Conservation (phyloP, 495 filamentous ascomycete genomes). For the Bacidia rubella region DNA sequence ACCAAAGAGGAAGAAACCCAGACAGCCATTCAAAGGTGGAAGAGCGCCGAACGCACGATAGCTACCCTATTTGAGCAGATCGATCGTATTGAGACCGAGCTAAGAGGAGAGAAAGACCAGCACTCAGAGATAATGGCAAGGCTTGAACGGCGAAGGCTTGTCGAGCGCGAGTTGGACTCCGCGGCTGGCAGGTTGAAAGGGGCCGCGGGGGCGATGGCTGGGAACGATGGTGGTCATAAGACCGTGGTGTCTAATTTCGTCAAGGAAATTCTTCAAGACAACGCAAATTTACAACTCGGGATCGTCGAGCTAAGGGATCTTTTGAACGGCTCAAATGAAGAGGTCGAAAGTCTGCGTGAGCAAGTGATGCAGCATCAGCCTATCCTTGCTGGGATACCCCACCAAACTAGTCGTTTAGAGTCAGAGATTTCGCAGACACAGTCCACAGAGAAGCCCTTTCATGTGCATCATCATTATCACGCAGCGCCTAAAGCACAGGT, state of each 20-base stretch:
- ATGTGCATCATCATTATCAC: slow-evolving; percentile 90
- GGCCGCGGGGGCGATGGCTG: slow-evolving; percentile 51
- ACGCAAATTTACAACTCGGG: slow-evolving; percentile 79
- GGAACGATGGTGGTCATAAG: slow-evolving; percentile 42
- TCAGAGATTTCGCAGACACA: slow-evolving; percentile 53
- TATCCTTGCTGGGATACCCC: slow-evolving; percentile 23
- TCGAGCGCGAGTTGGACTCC: slow-evolving; percentile 63
- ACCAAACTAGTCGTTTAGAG: slow-evolving; percentile 38
- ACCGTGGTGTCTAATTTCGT: slow-evolving; percentile 84
- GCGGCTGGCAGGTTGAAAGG: slow-evolving; percentile 61
- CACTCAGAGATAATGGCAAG: slow-evolving; percentile 69
- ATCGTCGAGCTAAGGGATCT: slow-evolving; percentile 85
- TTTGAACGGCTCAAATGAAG: slow-evolving; percentile 84
- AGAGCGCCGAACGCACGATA: slow-evolving; percentile 62
- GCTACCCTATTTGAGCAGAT: slow-evolving; percentile 69
- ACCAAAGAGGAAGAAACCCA: slow-evolving; percentile 56
- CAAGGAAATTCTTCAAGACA: slow-evolving; percentile 88
- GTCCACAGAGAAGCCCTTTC: slow-evolving; percentile 48
- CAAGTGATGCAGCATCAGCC: slow-evolving; percentile 74
- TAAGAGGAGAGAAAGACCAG: slow-evolving; percentile 65
- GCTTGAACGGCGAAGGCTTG: slow-evolving; percentile 60
- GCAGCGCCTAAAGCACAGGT: slow-evolving; percentile 35
- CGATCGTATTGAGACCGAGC: slow-evolving; percentile 76
- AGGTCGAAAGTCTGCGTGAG: slow-evolving; percentile 74
- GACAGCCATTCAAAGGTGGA: slow-evolving; percentile 68